phyloP scores from a whole-genome alignment of 495 filamentous ascomycete species.

The Penicillium simplicissimum region DNA sequence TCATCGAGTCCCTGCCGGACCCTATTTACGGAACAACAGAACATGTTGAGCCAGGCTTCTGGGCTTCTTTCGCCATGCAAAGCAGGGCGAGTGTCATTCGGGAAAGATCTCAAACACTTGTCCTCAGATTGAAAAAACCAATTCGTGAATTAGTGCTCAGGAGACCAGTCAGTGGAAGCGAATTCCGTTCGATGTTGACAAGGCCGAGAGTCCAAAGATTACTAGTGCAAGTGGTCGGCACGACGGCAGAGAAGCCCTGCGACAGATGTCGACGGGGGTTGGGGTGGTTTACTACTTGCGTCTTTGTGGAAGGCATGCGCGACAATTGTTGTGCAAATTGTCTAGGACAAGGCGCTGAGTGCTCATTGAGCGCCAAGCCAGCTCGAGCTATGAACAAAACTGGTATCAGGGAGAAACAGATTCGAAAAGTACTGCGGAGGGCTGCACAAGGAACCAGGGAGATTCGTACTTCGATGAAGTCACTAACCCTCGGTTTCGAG shows the following conservation, averaged over 20 bases:
- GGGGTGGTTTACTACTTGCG: background rate
- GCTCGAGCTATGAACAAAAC: too few relatives aligned
- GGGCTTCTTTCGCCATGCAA: background rate
- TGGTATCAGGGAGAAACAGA: too few relatives aligned
- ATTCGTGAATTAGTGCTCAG: background rate
- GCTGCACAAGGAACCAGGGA: background rate
- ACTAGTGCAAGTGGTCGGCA: background rate
- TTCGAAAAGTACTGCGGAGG: background rate
- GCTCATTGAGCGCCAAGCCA: too few relatives aligned
- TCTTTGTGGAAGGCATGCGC: background rate
- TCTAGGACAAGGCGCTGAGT: too few relatives aligned
- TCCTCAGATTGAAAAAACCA: background rate
- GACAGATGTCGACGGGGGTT: background rate
- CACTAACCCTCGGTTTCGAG: background rate
- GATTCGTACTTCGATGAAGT: background rate
- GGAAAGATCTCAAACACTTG: background rate
- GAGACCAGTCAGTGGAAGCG: background rate
- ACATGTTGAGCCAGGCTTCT: background rate
- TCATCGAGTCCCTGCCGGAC: background rate
- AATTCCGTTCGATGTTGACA: too few relatives aligned
- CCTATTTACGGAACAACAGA: background rate
- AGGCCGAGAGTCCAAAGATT: too few relatives aligned
- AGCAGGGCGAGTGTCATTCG: background rate
- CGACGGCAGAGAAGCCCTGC: background rate
- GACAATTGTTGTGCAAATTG: background rate